Evolutionary conservation across 129 eudicot genomes (phyloP).

Genomic region (Tagetes erecta): DNA sequence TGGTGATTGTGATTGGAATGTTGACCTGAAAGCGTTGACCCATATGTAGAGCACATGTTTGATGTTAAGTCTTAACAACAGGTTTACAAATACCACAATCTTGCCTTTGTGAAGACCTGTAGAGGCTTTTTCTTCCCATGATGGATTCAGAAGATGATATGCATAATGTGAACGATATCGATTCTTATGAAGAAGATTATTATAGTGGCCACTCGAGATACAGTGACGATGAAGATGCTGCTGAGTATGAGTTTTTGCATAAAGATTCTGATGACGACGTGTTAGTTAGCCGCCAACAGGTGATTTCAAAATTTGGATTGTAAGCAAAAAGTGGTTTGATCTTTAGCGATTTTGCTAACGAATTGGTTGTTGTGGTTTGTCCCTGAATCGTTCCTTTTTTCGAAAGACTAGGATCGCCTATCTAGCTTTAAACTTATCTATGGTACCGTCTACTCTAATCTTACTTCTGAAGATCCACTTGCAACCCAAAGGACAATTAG

Average conservation of each 20-base stretch:
- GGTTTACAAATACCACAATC: too few species aligned
- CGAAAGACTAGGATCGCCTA: too few species aligned
- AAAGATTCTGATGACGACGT: conserved; percentile 52
- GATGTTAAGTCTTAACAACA: too few species aligned
- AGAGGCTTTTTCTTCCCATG: background rate
- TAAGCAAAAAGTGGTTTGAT: background rate
- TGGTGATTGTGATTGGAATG: too few species aligned
- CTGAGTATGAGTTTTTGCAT: conserved; percentile 52
- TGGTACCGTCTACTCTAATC: too few species aligned
- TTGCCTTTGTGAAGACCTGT: too few species aligned
- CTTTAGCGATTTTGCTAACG: background rate
- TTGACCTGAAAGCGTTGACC: too few species aligned
- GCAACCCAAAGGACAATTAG: too few species aligned
- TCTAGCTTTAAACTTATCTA: too few species aligned
- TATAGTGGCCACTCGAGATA: conserved; percentile 50
- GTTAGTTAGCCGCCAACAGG: conserved; percentile 60
- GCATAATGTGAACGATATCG: conserved; percentile 65
- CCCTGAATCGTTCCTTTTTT: too few species aligned
- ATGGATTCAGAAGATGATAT: conserved; percentile 80
- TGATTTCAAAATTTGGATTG: conserved; percentile 5
- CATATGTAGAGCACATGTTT: too few species aligned
- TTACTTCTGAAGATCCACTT: too few species aligned
- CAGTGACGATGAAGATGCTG: conserved; percentile 45
- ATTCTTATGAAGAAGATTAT: conserved; percentile 51
- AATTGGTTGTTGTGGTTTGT: background rate